These are phyloP conservation scores for Microbotryomycetes sp. DNA, from an alignment of 1,284 basidiomycete genomes.

Conservation along the genomic window DNA sequence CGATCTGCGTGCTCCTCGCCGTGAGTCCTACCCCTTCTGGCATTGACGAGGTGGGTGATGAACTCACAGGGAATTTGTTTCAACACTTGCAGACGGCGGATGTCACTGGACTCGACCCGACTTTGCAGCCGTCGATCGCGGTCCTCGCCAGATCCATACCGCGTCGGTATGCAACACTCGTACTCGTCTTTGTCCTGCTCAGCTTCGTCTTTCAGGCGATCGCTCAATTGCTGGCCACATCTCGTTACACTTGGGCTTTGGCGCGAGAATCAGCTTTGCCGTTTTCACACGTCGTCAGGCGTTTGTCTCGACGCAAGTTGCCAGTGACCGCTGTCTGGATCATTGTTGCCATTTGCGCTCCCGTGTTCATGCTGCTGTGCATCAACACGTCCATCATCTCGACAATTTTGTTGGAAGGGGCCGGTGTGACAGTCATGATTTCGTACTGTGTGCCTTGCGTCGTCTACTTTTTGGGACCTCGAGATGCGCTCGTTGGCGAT, in stretches of 20 bases:
- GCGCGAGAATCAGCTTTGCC: constrained; percentile 37
- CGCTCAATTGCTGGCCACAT: constrained; percentile 37
- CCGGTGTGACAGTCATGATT: constrained; percentile 24
- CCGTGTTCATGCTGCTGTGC: constrained; percentile 29
- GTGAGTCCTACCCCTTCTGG: constrained; percentile 5
- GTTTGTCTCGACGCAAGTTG: constrained; percentile 22
- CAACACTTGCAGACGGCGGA: constrained; percentile 15
- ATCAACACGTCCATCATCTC: constrained; percentile 29
- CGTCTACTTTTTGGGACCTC: constrained; percentile 28
- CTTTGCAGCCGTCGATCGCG: constrained; percentile 21
- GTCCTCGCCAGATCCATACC: constrained; percentile 28
- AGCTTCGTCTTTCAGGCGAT: constrained; percentile 33
- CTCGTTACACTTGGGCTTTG: constrained; percentile 36
- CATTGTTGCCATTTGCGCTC: constrained; percentile 25
- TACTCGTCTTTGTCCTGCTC: constrained; percentile 33
- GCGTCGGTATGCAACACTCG: constrained; percentile 14
- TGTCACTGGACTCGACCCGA: constrained; percentile 15
- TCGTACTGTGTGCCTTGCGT: constrained; percentile 30
- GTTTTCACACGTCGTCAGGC: constrained; percentile 31
- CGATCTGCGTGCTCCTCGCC: constrained; percentile 27
- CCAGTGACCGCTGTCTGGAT: constrained; percentile 34
- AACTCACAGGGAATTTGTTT: too few relatives aligned
- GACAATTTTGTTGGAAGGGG: constrained; percentile 35
- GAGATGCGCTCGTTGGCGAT: constrained; percentile 31
- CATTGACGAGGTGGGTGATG: neutral